phyloP scores from a whole-genome alignment of 2,329 filamentous ascomycete genomes.

The Hypomyces rosellus region DNA sequence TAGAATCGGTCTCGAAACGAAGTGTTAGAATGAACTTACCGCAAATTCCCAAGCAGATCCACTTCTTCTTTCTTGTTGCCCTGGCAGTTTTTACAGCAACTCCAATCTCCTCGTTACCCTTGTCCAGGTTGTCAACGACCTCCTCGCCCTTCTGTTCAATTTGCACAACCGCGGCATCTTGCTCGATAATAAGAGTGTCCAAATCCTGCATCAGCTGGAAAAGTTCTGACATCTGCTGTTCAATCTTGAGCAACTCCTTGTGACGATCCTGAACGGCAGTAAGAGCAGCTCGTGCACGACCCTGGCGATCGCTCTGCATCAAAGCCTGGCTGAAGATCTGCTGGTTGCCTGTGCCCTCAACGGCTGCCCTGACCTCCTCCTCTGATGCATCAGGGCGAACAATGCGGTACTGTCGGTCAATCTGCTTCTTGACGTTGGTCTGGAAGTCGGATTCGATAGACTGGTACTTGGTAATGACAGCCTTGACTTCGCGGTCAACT shows the following conservation, averaged over 20 bases:
- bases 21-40: constrained; percentile 34
- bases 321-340: constrained; percentile 87
- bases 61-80: constrained; percentile 86
- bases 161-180: constrained; percentile 70
- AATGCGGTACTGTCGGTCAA: constrained; percentile 85
- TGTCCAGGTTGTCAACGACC: constrained; percentile 74
- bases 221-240: constrained; percentile 81
- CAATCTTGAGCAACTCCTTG: constrained; percentile 84
- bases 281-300: constrained; percentile 73
- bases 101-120: constrained; percentile 77
- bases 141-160: constrained; percentile 87
- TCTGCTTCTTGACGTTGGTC: constrained; percentile 73
- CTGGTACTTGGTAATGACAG: constrained; percentile 76
- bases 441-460: constrained; percentile 73
- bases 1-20: constrained; percentile 14
- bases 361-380: constrained; percentile 68
- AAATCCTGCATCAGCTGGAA: constrained; percentile 85
- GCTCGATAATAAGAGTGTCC: constrained; percentile 77
- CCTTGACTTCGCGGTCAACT: constrained; percentile 72
- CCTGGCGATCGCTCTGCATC: constrained; percentile 71
- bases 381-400: constrained; percentile 76
- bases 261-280: constrained; percentile 78
- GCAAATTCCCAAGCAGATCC: constrained; percentile 80
- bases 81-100: constrained; percentile 77
- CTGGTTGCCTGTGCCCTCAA: constrained; percentile 62